Evolutionary conservation across 2,329 filamentous ascomycete species (phyloP).

Genomic region (Penicillium sp.): DNA sequence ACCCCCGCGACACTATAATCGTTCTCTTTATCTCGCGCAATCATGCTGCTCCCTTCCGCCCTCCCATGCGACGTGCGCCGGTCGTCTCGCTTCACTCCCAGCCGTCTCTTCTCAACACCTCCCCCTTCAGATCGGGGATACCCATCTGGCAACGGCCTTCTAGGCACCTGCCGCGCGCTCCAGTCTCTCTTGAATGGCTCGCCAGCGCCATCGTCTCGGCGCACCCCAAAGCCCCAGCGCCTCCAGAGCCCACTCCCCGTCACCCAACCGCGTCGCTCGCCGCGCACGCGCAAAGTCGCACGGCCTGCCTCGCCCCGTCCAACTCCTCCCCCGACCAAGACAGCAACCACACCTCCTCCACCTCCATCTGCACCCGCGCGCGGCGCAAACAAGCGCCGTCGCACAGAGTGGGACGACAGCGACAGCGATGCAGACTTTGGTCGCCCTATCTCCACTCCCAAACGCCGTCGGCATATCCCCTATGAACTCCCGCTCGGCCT

Average conservation of each 20-base stretch:
- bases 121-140: conserved; percentile 39
- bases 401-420: conserved; percentile 31
- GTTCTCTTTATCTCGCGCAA: conserved; percentile 13
- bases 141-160: conserved; percentile 39
- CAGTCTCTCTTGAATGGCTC: conserved; percentile 46
- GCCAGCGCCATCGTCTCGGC: conserved; percentile 39
- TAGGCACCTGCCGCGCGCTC: conserved; percentile 45
- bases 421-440: conserved; percentile 16
- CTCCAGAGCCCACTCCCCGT: conserved; percentile 44
- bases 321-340: conserved; percentile 21
- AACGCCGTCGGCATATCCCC: conserved; percentile 45
- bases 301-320: conserved; percentile 23
- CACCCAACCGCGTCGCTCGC: conserved; percentile 28
- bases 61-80: conserved; percentile 47
- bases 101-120: conserved; percentile 41
- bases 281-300: conserved; percentile 31
- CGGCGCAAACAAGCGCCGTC: conserved; percentile 44
- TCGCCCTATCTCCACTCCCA: conserved; percentile 45
- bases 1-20: background rate
- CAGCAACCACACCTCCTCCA: conserved; percentile 22
- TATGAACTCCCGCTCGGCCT: conserved; percentile 49
- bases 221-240: conserved; percentile 35
- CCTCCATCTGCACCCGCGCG: conserved; percentile 32
- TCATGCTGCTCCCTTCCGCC: conserved; percentile 50
- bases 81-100: conserved; percentile 39